Evolutionary conservation across 345 rosid genomes (phyloP).

Genomic region (Erucastrum elatum): DNA sequence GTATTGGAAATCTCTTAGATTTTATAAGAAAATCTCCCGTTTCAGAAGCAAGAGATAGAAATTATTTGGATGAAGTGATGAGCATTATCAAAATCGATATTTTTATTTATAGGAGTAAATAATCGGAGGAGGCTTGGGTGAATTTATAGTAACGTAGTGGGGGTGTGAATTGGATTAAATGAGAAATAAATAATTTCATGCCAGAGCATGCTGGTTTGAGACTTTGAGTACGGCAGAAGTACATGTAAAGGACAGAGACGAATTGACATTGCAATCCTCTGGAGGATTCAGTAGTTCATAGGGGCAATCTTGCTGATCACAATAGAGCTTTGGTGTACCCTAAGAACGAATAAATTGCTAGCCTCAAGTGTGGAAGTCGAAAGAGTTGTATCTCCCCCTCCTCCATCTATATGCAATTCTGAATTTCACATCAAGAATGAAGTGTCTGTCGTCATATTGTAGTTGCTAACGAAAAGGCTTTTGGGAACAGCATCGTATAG

Average conservation of each 20-base stretch:
- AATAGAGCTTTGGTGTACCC: constrained; percentile 93
- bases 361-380: constrained; percentile 89
- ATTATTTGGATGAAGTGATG: too few relatives aligned
- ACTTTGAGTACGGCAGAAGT: constrained; percentile 26
- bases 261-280: constrained; percentile 98
- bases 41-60: too few relatives aligned
- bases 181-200: constrained; percentile 1
- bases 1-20: too few relatives aligned
- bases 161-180: too few relatives aligned
- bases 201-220: constrained; percentile 5
- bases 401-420: constrained; percentile 83
- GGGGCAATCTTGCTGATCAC: constrained; percentile 81
- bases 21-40: too few relatives aligned
- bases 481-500: constrained; percentile 95
- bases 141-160: too few relatives aligned
- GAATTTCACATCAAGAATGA: constrained; percentile 99
- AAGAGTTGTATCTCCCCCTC: constrained; percentile 72
- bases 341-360: constrained; percentile 91
- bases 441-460: constrained; percentile 82
- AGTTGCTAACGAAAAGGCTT: constrained; percentile 82
- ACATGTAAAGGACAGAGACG: constrained; percentile 96
- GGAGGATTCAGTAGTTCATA: constrained; percentile 85
- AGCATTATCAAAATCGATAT: too few relatives aligned
- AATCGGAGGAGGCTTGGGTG: too few relatives aligned
- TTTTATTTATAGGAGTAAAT: too few relatives aligned